A percentile compares a stretch with the other conserved stretches of the same genome.
phyloP scores from a whole-genome alignment of 257 asterid genomes.

The Nicotiana paniculata region DNA sequence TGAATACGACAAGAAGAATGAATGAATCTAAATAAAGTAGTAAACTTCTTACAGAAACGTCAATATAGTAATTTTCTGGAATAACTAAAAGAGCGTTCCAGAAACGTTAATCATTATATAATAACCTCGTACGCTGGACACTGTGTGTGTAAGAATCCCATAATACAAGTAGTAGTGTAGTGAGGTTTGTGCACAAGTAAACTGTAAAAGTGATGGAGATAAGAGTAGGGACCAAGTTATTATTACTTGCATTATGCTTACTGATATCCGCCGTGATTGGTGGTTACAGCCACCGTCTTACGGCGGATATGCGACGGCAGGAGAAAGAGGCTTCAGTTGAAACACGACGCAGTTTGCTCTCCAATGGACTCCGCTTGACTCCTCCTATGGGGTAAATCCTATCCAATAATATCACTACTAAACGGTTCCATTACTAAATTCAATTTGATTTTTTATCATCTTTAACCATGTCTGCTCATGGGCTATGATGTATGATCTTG shows the following conservation, averaged over 20 bases:
- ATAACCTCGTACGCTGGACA: background rate
- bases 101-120: background rate
- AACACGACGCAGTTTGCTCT: constrained; percentile 11
- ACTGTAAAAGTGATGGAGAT: background rate
- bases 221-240: background rate
- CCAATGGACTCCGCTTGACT: constrained; percentile 47
- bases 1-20: too few relatives aligned
- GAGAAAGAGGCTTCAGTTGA: background rate
- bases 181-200: background rate
- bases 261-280: background rate
- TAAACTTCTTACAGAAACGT: too few relatives aligned
- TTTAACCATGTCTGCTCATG: background rate
- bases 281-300: background rate
- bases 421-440: background rate
- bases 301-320: background rate
- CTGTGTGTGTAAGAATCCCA: background rate
- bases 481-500: background rate
- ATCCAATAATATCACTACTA: background rate
- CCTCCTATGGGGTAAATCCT: constrained; percentile 48
- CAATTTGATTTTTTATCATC: background rate
- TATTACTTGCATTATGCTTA: background rate
- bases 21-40: too few relatives aligned
- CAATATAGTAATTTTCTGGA: too few relatives aligned
- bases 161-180: too few relatives aligned
- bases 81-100: too few relatives aligned